A percentile compares a stretch with the other conserved stretches of the same genome.
phyloP scores from a whole-genome alignment of 805 yeast species.

The Metschnikowia chrysomelidarum region DNA sequence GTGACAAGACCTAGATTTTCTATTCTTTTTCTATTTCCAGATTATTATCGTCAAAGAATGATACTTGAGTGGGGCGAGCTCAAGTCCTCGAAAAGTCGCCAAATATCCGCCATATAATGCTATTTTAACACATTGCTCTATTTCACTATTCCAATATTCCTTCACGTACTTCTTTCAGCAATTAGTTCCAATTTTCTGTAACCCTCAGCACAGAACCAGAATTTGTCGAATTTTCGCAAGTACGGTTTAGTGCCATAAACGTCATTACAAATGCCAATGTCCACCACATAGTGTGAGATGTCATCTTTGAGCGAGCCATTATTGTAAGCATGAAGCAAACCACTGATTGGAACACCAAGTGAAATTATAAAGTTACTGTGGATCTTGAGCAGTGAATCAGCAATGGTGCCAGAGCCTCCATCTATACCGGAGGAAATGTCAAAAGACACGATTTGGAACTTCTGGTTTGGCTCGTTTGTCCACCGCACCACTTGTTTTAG shows the following conservation, averaged over 20 bases:
- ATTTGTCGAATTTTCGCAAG: slow-evolving; percentile 44
- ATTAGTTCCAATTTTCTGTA: slow-evolving; percentile 8
- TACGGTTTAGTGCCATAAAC: slow-evolving; percentile 43
- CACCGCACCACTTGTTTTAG: slow-evolving; percentile 55
- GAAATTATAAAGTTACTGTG: slow-evolving; percentile 61
- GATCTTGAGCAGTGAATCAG: slow-evolving; percentile 32
- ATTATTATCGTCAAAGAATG: too few relatives aligned
- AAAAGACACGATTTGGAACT: slow-evolving; percentile 55
- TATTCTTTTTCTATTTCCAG: too few relatives aligned
- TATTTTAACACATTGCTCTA: too few relatives aligned
- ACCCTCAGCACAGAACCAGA: slow-evolving; percentile 42
- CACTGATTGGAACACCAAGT: slow-evolving; percentile 69
- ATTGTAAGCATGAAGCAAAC: slow-evolving; percentile 58
- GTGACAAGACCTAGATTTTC: too few relatives aligned
- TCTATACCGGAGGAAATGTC: slow-evolving; percentile 85
- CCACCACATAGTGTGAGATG: slow-evolving; percentile 59
- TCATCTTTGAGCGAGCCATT: slow-evolving; percentile 46
- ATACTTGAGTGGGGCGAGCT: too few relatives aligned
- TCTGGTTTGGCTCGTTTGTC: slow-evolving; percentile 52
- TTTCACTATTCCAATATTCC: too few relatives aligned
- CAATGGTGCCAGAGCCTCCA: slow-evolving; percentile 67
- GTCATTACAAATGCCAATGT: slow-evolving; percentile 66
- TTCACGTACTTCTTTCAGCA: too few relatives aligned
- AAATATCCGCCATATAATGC: too few relatives aligned
- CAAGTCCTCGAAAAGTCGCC: too few relatives aligned